Base-by-base conservation (phyloP, 2,329 filamentous ascomycete species). In the Keithomyces neogunnii region DNA sequence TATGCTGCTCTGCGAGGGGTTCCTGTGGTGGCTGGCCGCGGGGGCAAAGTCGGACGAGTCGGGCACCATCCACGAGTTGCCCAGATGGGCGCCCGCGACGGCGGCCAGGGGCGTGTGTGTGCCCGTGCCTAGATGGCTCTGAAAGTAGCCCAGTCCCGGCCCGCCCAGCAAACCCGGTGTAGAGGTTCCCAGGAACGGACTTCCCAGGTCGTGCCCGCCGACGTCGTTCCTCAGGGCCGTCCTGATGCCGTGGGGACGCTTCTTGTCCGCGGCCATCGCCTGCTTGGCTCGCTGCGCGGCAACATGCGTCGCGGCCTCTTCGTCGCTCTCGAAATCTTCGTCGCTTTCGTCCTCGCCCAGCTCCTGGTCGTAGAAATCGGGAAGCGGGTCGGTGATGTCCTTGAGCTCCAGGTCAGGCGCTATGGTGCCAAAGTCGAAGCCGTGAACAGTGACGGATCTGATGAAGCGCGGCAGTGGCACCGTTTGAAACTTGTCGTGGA, bases 401-500 rank as follows among this genome's bases (percentile, higher is more conserved):
- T 96, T 97, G 62, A 99, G 85, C 64, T 95, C 89, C 42, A 99
- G 80, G 59, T 88, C 81, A 2, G 93, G 93, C 39, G 88, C 77
- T 47, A 92, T 83, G 31, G 76, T 82, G 46, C 93, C 93, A 66
- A 99, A 96, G 57, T 92, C 85, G 70, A 99, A 99, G 55, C 88
- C 85, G 66, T 96, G 91, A 40, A 96, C 91, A 50, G 89, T 86
- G 60, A 99, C 93, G 30, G 90, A 93, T 64, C 93, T 91, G 70
- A 99, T 96, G 77, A 99, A 96, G 63, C 90, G 88, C 53, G 93
- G 93, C 45, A 99, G 79, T 30, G 86, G 81, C 56, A 97, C 85
- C 55, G 89, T 84, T 71, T 99, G 93, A 70, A 99, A 99, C 63
- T 91, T 93, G 65, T 89, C 86, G 71, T 99, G 89, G 61, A 99